A percentile compares a stretch with the other conserved stretches of the same genome.
Conservation (phyloP, 257 asterid species). For the Solanum corneliomulleri region DNA sequence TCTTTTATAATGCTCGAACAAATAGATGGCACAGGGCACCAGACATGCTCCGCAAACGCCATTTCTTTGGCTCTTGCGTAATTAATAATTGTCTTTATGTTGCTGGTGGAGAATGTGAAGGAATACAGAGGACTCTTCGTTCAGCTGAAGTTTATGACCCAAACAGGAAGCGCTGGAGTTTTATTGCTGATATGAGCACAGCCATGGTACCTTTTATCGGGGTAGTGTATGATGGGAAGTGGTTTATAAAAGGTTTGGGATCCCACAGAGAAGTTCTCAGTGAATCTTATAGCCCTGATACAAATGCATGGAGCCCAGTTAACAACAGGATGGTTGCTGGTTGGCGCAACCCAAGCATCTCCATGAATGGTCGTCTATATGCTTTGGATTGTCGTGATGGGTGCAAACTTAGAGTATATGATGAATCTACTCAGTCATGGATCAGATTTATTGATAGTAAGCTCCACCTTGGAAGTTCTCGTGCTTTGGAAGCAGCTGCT, state of each 20-base stretch:
- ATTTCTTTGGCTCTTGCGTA: conserved; percentile 36
- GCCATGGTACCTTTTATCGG: conserved; percentile 44
- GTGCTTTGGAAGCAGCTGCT: conserved; percentile 32
- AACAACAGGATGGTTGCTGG: conserved; percentile 29
- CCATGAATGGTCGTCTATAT: conserved; percentile 32
- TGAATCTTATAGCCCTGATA: conserved; percentile 28
- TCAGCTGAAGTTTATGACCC: conserved; percentile 43
- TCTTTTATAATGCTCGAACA: conserved; percentile 36
- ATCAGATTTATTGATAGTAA: conserved; percentile 34
- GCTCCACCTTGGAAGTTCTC: conserved; percentile 33
- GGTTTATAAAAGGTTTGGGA: conserved; percentile 38
- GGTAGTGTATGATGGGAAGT: conserved; percentile 30
- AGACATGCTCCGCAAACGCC: conserved; percentile 39
- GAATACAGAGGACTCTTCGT: conserved; percentile 33
- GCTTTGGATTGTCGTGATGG: conserved; percentile 43
- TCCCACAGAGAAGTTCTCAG: conserved; percentile 30
- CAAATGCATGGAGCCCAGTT: conserved; percentile 24
- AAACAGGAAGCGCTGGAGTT: conserved; percentile 32
- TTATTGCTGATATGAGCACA: conserved; percentile 33
- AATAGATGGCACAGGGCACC: conserved; percentile 48
- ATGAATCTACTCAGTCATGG: conserved; percentile 25
- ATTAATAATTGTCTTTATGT: conserved; percentile 38
- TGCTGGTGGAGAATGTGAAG: conserved; percentile 46
- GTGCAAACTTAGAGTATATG: conserved; percentile 31
- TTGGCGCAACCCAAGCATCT: conserved; percentile 39